Evolutionary conservation across 768 basidiomycete species (phyloP).

Genomic region (Termitomyces sp.): DNA sequence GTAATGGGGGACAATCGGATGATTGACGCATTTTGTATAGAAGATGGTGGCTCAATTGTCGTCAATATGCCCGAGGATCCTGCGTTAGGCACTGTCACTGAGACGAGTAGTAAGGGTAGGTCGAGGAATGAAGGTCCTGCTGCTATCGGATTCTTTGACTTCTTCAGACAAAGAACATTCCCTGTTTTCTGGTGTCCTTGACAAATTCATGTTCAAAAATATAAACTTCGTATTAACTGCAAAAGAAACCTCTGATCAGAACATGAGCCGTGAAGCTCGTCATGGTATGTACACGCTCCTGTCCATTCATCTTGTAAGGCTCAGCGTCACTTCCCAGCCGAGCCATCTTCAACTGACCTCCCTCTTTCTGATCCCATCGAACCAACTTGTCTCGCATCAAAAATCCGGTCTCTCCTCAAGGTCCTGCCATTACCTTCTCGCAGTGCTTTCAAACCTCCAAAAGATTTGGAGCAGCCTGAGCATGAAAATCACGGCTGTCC

Average conservation of each 20-base stretch:
- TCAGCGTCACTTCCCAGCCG: neutral
- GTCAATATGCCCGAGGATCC: neutral
- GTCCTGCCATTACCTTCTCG: slow-evolving; percentile 1
- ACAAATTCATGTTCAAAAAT: neutral
- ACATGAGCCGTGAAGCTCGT: neutral
- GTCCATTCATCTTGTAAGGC: neutral
- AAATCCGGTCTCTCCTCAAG: slow-evolving; percentile 31
- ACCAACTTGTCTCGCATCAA: slow-evolving; percentile 40
- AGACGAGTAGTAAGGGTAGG: neutral
- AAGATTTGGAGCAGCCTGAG: neutral
- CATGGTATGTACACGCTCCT: neutral
- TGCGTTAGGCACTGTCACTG: neutral
- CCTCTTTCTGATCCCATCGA: slow-evolving; percentile 22
- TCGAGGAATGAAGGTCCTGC: neutral
- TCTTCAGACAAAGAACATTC: neutral
- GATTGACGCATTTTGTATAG: neutral
- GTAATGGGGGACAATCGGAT: neutral
- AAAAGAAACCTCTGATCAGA: neutral
- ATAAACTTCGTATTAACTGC: neutral
- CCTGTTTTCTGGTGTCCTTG: neutral
- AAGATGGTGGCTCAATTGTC: neutral
- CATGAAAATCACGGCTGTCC: slow-evolving; percentile 15
- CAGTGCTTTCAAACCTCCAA: neutral
- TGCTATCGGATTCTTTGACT: neutral
- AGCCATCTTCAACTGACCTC: neutral